Evolutionary conservation across 768 basidiomycete species (phyloP), one percentile per base, ranked within the genome.

Genomic region (Lentinus brumalis): DNA sequence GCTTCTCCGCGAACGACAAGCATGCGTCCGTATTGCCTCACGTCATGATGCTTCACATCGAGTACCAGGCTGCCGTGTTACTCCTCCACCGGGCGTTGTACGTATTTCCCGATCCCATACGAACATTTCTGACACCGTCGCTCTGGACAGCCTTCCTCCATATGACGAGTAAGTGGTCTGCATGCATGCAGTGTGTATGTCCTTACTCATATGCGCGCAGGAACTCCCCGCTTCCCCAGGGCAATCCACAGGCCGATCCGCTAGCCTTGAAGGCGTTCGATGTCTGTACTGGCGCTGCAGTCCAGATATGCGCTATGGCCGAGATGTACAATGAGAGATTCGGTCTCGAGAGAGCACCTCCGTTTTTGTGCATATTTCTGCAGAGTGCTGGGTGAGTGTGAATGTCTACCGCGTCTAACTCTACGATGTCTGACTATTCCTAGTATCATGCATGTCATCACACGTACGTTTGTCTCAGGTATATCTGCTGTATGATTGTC

Each of bases 391-490:
- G 88, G 90, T 92, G 72, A 66, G 88, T 76, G 41, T 61, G 5
- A 15, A 50, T 16, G 16, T 1, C 12, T 21, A 4, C 14, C 18
- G 26, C 9, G 11, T 9, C 1, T 11, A 2, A 14, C 1, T 18
- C 26, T 5, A 12, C 21, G 55, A 41, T 68, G 64, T 55, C 65
- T 53, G 60, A 26, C n/a, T 47, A 57, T 21, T 69, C 11, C 15
- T 41, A 91, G 91, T 31, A 88, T 92, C 66, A 90, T 91, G 89
- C 89, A 92, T 67, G 82, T 91, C 45, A 75, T 89, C 65, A 89
- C 88, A 16, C 69, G 91, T 90, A 72, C 62, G 86, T 73, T 35
- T 55, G 21, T 18, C 26, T 30, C 50, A 7, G 6, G 50, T 53
- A 32, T 53, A 55, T 56, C 53, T 21, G 30, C 62, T 62, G n/a